A percentile compares a stretch with the other conserved stretches of the same genome.
These are phyloP conservation scores for Pythium phragmiticola DNA, from an alignment of 352 stramenopile genomes.

Conservation along the genomic window DNA sequence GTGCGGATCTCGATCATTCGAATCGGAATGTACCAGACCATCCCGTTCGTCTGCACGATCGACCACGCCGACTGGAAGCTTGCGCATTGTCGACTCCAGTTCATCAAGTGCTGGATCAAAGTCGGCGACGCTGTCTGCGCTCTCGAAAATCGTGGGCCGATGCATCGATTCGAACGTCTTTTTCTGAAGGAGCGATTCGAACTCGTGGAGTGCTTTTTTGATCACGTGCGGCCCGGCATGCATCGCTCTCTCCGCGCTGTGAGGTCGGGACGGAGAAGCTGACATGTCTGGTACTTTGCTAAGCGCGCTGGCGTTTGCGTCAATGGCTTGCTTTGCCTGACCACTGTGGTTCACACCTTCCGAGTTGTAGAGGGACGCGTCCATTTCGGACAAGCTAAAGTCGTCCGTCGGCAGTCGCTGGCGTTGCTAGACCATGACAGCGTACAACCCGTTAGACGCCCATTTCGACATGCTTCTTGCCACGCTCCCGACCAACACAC, in stretches of 20 bases:
- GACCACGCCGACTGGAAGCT: background rate
- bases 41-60: background rate
- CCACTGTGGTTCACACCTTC: slow-evolving; percentile 3
- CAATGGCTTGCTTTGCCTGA: slow-evolving; percentile 15
- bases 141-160: slow-evolving; percentile 5
- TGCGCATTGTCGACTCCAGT: slow-evolving; percentile 9
- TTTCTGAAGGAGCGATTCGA: slow-evolving; percentile 18
- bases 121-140: slow-evolving; percentile 12
- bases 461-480: too few species aligned
- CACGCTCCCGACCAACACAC: slow-evolving; percentile 4
- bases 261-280: background rate
- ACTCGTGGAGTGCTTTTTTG: slow-evolving; percentile 26
- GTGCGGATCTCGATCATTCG: background rate
- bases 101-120: slow-evolving; percentile 14
- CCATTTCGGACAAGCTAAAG: slow-evolving; percentile 2
- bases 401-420: slow-evolving; percentile 9
- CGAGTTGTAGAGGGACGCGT: background rate
- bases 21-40: background rate
- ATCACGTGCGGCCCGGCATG: slow-evolving; percentile 21
- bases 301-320: slow-evolving; percentile 1
- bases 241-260: slow-evolving; percentile 28
- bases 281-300: background rate
- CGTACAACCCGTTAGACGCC: background rate
- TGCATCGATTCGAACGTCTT: slow-evolving; percentile 21
- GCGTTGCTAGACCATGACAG: slow-evolving; percentile 1